These are phyloP conservation scores for Kurtzmaniella natalensis DNA, from an alignment of 1,139 yeast genomes.

Conservation along the genomic window DNA sequence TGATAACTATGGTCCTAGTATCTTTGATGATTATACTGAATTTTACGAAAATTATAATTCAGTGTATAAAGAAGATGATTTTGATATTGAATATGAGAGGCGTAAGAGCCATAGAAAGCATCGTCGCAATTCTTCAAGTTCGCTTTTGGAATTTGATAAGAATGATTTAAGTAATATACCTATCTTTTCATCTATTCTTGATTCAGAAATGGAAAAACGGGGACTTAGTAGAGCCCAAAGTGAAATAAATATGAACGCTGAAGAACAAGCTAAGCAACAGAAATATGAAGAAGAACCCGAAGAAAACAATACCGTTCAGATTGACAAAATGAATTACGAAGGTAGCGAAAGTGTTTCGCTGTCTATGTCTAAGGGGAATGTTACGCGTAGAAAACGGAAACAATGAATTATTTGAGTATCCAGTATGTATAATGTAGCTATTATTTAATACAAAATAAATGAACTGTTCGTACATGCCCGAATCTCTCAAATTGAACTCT, in stretches of 20 bases:
- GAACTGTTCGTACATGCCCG: no score
- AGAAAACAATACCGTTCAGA: background rate
- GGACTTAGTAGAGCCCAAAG: conserved; percentile 7
- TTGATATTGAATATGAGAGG: background rate
- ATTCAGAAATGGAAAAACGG: conserved; percentile 14
- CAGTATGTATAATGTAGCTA: no score
- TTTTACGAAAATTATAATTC: conserved; percentile 28
- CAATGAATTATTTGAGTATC: no score
- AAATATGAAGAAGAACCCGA: background rate
- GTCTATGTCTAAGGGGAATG: no score
- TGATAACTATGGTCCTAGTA: conserved; percentile 68
- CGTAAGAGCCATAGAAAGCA: conserved; percentile 6
- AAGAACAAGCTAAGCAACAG: conserved; percentile 1
- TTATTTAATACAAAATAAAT: no score
- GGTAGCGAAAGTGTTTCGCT: conserved; percentile 7
- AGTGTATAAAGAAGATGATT: conserved; percentile 6
- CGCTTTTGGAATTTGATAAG: conserved; percentile 12
- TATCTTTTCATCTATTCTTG: conserved; percentile 21
- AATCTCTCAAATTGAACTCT: no score
- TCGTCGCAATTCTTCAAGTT: conserved; percentile 3
- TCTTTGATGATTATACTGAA: conserved; percentile 61
- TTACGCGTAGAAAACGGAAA: no score
- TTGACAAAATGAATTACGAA: conserved; percentile 8
- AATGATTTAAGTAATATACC: conserved; percentile 29
- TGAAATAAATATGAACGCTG: conserved; percentile 3